A percentile compares a stretch with the other conserved stretches of the same genome.
These are phyloP conservation scores for Perilla frutescens DNA, from an alignment of 257 asterid species.

Conservation along the genomic window DNA sequence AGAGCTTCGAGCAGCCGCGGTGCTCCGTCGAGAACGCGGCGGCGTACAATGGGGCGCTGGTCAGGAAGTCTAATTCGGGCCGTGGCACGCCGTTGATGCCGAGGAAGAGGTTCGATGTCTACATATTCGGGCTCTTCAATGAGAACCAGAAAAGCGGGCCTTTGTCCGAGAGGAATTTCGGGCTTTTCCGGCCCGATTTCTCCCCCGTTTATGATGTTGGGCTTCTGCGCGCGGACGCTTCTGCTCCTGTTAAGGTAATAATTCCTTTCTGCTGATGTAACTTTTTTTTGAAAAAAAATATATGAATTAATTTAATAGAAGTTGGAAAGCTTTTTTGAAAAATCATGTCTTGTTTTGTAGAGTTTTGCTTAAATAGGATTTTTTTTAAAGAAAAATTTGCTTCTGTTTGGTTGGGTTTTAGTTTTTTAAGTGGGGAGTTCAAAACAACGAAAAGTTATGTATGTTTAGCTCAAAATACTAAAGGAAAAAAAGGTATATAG, in stretches of 20 bases:
- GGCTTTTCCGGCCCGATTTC: conserved; percentile 80
- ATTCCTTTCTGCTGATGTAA: neutral
- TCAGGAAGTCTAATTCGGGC: conserved; percentile 51
- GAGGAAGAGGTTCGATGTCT: conserved; percentile 59
- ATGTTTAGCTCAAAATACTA: too few relatives aligned
- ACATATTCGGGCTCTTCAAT: conserved; percentile 70
- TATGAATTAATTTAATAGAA: neutral
- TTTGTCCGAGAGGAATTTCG: conserved; percentile 74
- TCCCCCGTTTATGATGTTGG: conserved; percentile 71
- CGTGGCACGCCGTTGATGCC: conserved; percentile 91
- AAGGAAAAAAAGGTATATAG: too few relatives aligned
- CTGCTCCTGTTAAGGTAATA: conserved; percentile 39
- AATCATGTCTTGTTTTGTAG: too few relatives aligned
- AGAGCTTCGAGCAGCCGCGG: conserved; percentile 62
- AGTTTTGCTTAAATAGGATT: too few relatives aligned
- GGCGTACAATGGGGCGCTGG: conserved; percentile 69
- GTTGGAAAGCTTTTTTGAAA: too few relatives aligned
- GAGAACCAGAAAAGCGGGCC: conserved; percentile 79
- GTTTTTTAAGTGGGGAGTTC: too few relatives aligned
- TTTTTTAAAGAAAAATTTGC: too few relatives aligned
- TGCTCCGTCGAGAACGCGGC: conserved; percentile 75
- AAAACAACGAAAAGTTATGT: too few relatives aligned
- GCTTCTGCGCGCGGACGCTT: conserved; percentile 53
- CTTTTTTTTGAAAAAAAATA: neutral
- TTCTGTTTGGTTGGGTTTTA: too few relatives aligned